Conservation (phyloP, 495 filamentous ascomycete species). For the Penicillium coffeae region DNA sequence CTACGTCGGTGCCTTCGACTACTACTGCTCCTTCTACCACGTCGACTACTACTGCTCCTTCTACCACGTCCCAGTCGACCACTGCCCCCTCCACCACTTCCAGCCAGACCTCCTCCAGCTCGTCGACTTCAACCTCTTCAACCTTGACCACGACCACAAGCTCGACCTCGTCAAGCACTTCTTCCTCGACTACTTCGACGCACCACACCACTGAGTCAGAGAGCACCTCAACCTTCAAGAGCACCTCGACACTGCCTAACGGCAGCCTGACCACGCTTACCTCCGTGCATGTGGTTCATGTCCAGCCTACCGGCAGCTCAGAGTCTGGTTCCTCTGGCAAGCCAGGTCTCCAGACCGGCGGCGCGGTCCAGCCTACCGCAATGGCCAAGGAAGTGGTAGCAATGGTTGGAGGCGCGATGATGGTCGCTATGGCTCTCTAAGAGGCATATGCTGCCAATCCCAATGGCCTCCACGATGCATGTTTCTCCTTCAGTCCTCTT, state of each 20-base stretch:
- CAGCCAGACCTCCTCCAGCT: not conserved
- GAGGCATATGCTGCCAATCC: no score
- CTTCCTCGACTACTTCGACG: slow-evolving; percentile 25
- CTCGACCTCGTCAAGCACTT: slow-evolving; percentile 15
- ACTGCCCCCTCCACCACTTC: slow-evolving; percentile 41
- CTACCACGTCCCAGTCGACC: slow-evolving; percentile 33
- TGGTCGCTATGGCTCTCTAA: slow-evolving; percentile 40
- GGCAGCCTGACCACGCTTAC: slow-evolving; percentile 50
- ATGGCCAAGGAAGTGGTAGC: slow-evolving; percentile 38
- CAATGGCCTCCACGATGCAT: no score
- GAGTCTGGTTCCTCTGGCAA: slow-evolving; percentile 21
- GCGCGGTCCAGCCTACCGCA: slow-evolving; percentile 27
- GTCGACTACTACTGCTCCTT: slow-evolving; percentile 16
- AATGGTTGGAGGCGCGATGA: slow-evolving; percentile 41
- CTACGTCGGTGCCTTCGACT: slow-evolving; percentile 8
- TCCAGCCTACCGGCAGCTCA: slow-evolving; percentile 21
- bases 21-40: slow-evolving; percentile 11
- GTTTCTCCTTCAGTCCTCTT: slow-evolving; percentile 1
- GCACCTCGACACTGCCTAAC: slow-evolving; percentile 68
- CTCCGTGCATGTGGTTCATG: slow-evolving; percentile 42
- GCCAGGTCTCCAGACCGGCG: slow-evolving; percentile 44
- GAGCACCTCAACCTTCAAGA: slow-evolving; percentile 34
- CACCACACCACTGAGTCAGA: slow-evolving; percentile 31
- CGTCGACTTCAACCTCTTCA: slow-evolving; percentile 23
- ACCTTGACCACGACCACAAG: not conserved